These are phyloP conservation scores for Posidonia australis DNA, from an alignment of 106 monocot species.

Conservation along the genomic window DNA sequence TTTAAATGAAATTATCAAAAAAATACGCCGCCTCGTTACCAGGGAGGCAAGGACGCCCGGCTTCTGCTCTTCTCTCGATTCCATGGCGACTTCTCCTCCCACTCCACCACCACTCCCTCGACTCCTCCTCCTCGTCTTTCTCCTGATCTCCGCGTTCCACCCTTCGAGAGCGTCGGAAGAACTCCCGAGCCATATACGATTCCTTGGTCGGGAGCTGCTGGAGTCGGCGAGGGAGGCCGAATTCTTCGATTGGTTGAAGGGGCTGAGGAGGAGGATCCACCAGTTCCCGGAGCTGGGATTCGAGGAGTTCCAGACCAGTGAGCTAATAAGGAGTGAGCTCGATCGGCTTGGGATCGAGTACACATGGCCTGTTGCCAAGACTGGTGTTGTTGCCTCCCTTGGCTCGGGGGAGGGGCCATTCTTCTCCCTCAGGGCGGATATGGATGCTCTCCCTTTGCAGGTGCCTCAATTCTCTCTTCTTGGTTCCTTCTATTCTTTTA, in stretches of 20 bases:
- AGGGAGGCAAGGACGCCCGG: too few relatives aligned
- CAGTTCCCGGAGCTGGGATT: conserved; percentile 72
- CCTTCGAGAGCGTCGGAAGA: not conserved
- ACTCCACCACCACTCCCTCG: not conserved
- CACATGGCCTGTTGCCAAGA: conserved; percentile 67
- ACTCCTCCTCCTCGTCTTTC: not conserved
- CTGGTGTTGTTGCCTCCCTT: conserved; percentile 61
- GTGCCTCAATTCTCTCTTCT: conserved; percentile 9
- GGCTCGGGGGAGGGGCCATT: conserved; percentile 42
- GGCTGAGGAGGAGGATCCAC: conserved; percentile 62
- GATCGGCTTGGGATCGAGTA: conserved; percentile 55
- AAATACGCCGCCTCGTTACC: too few relatives aligned
- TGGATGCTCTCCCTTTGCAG: conserved; percentile 62
- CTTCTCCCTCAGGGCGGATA: conserved; percentile 54
- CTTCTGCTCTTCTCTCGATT: too few relatives aligned
- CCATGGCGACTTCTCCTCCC: too few relatives aligned
- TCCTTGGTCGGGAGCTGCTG: conserved; percentile 9
- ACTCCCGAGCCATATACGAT: not conserved
- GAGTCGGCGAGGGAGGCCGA: conserved; percentile 18
- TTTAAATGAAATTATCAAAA: too few relatives aligned
- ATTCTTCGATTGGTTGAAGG: conserved; percentile 59
- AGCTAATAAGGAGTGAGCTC: conserved; percentile 64
- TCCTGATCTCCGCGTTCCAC: not conserved
- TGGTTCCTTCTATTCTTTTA: not conserved
- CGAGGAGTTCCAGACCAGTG: conserved; percentile 69